Base-by-base conservation (phyloP, 805 yeast genomes). In the Starmerella gropengiesseri region DNA sequence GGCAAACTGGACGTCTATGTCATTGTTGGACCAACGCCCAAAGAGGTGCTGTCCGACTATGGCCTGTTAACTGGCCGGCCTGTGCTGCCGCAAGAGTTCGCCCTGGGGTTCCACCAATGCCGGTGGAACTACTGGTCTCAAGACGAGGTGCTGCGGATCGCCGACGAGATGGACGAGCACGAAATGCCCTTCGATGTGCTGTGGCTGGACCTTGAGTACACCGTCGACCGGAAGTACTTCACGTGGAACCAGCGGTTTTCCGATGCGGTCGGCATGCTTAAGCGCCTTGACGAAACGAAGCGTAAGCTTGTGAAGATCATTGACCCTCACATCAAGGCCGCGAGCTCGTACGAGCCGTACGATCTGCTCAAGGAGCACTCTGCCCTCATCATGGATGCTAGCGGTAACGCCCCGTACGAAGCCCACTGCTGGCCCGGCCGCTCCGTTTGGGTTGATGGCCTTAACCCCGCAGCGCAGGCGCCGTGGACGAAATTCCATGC, bases 361-460 rank as follows among this genome's bases (percentile, higher is more conserved):
- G 70, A 79, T 2, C 58, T 51, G 1, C 58, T 84, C 19, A 61
- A 59, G 6, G 52, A 65, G 12, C 55, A 68, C 7, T 56, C 62
- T 5, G 67, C 85, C 17, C 37, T 44, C 11, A 37, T 47, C 9
- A 60, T 65, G 47, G 64, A 73, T 37, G 59, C 61, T 17, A 50
- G 59, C 2, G 78, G 75, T 20, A 57, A 67, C 1, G 30, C 21
- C 14, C 62, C 74, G 2, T 87, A 68, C 59, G 68, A 74, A 38
- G 97, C 95, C 3, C 93, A 85, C 60, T 91, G 97, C 61, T 91
- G 98, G 98, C 96, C 98, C 2, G 98, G 97, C 1, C 85, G 83
- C 52, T 81, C 95, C 0, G 68, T 85, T 7, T 91, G 97, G 97
- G 75, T 91, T 43, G 98, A 91, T 54, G 70, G 94, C 0, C 61